A percentile compares a stretch with the other conserved stretches of the same genome.
Evolutionary conservation across 2,329 filamentous ascomycete species (phyloP).

Genomic region (Aphanocladium album): DNA sequence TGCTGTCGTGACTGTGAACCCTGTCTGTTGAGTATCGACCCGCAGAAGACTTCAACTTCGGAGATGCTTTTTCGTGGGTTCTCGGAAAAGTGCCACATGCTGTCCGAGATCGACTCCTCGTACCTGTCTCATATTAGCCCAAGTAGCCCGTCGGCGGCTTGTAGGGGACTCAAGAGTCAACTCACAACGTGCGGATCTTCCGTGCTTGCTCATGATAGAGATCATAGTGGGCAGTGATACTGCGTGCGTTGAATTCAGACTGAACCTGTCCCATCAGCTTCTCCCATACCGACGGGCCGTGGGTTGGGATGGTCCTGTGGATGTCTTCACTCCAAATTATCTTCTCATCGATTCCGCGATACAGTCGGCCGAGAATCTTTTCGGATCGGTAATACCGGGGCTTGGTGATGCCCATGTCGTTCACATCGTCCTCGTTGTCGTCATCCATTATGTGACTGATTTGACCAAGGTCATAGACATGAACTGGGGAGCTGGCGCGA

Average conservation of each 20-base stretch:
- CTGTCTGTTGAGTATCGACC: slow-evolving; percentile 45
- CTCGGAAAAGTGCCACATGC: slow-evolving; percentile 41
- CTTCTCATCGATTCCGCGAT: slow-evolving; percentile 67
- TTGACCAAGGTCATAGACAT: slow-evolving; percentile 38
- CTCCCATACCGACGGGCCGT: slow-evolving; percentile 38
- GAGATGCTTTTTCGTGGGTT: slow-evolving; percentile 38
- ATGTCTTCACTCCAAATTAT: slow-evolving; percentile 56
- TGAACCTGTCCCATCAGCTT: slow-evolving; percentile 28
- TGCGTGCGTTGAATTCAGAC: slow-evolving; percentile 17
- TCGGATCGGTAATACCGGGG: slow-evolving; percentile 60
- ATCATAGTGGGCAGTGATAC: slow-evolving; percentile 28
- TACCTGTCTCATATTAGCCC: slow-evolving; percentile 34
- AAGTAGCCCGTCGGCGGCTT: slow-evolving; percentile 32
- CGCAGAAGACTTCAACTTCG: slow-evolving; percentile 52
- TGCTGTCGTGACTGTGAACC: slow-evolving; percentile 46
- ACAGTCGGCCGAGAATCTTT: slow-evolving; percentile 66
- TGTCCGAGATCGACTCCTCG: slow-evolving; percentile 36
- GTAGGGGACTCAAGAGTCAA: slow-evolving; percentile 30
- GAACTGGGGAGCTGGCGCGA: slow-evolving; percentile 38
- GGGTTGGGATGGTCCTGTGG: slow-evolving; percentile 23
- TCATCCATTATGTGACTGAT: slow-evolving; percentile 29
- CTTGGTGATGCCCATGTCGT: slow-evolving; percentile 36
- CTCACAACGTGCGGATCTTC: slow-evolving; percentile 43
- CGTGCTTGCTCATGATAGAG: slow-evolving; percentile 33
- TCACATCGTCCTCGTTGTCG: slow-evolving; percentile 30